phyloP scores from a whole-genome alignment of 352 stramenopile genomes.

The Phytophthora parvispora region DNA sequence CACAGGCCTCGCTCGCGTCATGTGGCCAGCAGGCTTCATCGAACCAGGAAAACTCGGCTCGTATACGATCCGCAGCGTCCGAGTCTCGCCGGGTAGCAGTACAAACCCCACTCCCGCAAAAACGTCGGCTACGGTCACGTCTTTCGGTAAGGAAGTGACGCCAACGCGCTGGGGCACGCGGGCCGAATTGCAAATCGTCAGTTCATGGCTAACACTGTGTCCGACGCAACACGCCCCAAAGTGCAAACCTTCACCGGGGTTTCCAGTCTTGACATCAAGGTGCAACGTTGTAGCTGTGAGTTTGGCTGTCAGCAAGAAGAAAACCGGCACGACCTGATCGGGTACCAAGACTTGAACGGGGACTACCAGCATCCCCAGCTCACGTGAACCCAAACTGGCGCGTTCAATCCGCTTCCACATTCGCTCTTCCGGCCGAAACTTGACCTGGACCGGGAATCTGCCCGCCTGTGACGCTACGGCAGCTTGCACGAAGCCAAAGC shows the following conservation, averaged over 20 bases:
- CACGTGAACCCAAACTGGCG: conserved; percentile 53
- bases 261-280: conserved; percentile 1
- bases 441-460: conserved; percentile 73
- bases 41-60: conserved; percentile 30
- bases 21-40: conserved; percentile 5
- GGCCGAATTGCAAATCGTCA: conserved; percentile 41
- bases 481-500: conserved; percentile 89
- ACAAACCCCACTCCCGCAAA: conserved; percentile 39
- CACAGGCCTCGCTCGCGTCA: conserved; percentile 9
- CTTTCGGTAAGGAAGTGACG: conserved; percentile 32
- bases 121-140: conserved; percentile 35
- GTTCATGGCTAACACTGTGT: conserved; percentile 38
- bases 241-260: conserved; percentile 14
- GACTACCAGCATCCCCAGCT: conserved; percentile 49
- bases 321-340: conserved; percentile 60
- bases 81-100: conserved; percentile 40
- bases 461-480: conserved; percentile 23
- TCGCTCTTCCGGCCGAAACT: conserved; percentile 63
- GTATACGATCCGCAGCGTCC: conserved; percentile 39
- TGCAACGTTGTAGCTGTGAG: conserved; percentile 27
- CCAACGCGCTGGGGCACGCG: conserved; percentile 50
- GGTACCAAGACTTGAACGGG: conserved; percentile 68
- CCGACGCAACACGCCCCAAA: conserved; percentile 54
- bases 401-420: conserved; percentile 56
- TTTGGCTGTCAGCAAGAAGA: conserved; percentile 45